These are phyloP conservation scores for Cajanus cajan DNA, from an alignment of 306 rosid genomes.

Conservation along the genomic window DNA sequence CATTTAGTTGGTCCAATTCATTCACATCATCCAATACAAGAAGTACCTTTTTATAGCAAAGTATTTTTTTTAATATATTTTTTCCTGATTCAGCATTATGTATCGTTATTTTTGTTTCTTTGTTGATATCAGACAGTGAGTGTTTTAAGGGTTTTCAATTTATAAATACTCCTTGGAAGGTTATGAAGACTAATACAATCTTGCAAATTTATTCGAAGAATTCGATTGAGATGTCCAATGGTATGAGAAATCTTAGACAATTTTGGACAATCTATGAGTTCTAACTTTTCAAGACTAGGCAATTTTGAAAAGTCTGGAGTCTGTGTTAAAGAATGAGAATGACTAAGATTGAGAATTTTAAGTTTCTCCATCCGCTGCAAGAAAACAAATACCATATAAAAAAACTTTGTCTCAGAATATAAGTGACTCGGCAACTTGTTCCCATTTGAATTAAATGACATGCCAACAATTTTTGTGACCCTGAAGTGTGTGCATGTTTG, in stretches of 20 bases:
- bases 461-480: no score
- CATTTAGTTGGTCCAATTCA: neutral
- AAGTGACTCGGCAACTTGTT: no score
- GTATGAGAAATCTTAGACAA: neutral
- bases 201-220: neutral
- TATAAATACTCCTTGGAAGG: no score
- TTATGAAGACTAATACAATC: neutral
- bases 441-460: no score
- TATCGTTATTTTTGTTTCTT: neutral
- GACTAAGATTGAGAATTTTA: no score
- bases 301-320: neutral
- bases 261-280: neutral
- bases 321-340: neutral
- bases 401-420: no score
- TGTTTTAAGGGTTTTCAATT: no score
- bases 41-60: neutral
- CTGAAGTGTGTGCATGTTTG: no score
- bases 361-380: no score
- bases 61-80: neutral
- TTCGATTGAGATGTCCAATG: neutral
- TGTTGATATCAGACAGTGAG: no score
- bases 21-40: conserved; percentile 27
- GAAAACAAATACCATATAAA: no score
- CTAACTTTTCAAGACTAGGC: neutral
- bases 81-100: neutral